Evolutionary conservation across 2,329 filamentous ascomycete species (phyloP).

Genomic region (Fusarium sp.): DNA sequence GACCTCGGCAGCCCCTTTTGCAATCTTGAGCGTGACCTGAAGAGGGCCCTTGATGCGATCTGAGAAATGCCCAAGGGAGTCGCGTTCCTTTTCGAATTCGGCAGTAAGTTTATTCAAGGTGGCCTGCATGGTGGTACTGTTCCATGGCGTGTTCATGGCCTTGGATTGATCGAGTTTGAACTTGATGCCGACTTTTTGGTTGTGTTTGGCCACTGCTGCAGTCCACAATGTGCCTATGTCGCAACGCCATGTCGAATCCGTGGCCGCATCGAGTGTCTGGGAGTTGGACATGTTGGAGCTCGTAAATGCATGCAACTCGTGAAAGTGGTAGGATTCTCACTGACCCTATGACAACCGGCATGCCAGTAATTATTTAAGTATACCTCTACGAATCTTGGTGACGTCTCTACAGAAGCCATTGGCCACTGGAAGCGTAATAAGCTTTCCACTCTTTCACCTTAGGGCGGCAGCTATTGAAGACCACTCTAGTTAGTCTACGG

Average conservation of each 20-base stretch:
- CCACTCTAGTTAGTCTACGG: too few relatives aligned
- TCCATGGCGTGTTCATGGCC: neutral
- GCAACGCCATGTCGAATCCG: neutral
- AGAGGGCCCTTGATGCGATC: neutral
- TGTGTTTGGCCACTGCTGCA: neutral
- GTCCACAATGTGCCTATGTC: neutral
- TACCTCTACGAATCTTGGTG: too few relatives aligned
- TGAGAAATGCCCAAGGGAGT: neutral
- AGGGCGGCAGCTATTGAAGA: too few relatives aligned
- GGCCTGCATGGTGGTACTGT: neutral
- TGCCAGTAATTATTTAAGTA: too few relatives aligned
- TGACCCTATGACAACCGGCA: too few relatives aligned
- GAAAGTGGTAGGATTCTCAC: neutral
- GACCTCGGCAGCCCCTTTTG: neutral
- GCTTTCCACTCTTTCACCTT: too few relatives aligned
- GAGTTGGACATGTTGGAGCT: neutral
- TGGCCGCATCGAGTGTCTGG: neutral
- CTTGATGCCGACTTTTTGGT: neutral
- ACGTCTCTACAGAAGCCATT: too few relatives aligned
- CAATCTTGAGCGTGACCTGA: neutral
- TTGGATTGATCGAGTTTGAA: neutral
- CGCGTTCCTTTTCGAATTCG: neutral
- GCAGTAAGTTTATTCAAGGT: neutral
- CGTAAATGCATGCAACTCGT: neutral
- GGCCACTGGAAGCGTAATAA: too few relatives aligned